Conservation (phyloP, 139 green algal species). For the Haematococcus lacustris region DNA sequence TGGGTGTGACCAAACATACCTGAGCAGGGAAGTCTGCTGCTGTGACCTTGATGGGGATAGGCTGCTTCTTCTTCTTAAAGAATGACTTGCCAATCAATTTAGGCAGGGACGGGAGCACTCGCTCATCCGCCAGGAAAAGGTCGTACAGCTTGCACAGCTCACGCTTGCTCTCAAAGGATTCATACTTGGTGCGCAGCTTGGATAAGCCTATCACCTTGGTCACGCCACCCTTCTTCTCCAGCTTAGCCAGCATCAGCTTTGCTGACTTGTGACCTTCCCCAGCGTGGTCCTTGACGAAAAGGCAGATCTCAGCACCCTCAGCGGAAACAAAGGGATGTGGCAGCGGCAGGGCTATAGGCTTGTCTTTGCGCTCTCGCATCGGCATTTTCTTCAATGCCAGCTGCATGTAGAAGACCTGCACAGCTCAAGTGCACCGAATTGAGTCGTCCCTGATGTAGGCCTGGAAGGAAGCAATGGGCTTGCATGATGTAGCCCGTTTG, state of each 20-base stretch:
- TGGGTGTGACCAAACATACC: too few relatives aligned
- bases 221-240: slow-evolving; percentile 60
- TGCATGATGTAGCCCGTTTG: too few relatives aligned
- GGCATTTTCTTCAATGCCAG: slow-evolving; percentile 79
- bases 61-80: slow-evolving; percentile 96
- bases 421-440: too few relatives aligned
- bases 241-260: slow-evolving; percentile 64
- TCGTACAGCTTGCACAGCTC: slow-evolving; percentile 86
- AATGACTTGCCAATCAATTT: slow-evolving; percentile 94
- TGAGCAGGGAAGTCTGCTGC: slow-evolving; percentile 23
- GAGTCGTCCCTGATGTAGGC: too few relatives aligned
- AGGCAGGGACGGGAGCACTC: slow-evolving; percentile 80
- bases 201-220: slow-evolving; percentile 74
- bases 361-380: slow-evolving; percentile 63
- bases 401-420: slow-evolving; percentile 55
- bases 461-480: too few relatives aligned
- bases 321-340: slow-evolving; percentile 71
- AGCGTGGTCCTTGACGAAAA: slow-evolving; percentile 88
- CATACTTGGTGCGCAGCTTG: slow-evolving; percentile 87
- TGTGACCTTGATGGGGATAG: slow-evolving; percentile 70
- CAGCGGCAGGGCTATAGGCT: slow-evolving; percentile 65
- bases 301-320: slow-evolving; percentile 77
- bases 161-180: slow-evolving; percentile 86
- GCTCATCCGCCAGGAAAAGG: slow-evolving; percentile 91
- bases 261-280: slow-evolving; percentile 81